Conservation (phyloP, 2,329 filamentous ascomycete genomes). For the Curvularia hawaiiensis region DNA sequence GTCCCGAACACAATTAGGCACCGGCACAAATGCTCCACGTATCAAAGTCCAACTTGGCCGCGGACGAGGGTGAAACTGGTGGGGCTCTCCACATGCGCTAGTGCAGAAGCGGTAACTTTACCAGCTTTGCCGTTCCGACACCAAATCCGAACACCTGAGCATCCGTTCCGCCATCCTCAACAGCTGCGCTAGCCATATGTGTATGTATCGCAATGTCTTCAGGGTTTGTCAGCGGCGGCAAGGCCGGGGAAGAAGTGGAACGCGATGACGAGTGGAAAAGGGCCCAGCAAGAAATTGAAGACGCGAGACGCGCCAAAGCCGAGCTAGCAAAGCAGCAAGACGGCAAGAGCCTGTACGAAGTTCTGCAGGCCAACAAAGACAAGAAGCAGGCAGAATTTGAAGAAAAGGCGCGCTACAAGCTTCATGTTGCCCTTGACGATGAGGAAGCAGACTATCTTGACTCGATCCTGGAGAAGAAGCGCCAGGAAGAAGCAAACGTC, state of each 20-base stretch:
- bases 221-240: slow-evolving; percentile 60
- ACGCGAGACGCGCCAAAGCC: slow-evolving; percentile 61
- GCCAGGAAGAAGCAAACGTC: slow-evolving; percentile 61
- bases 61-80: slow-evolving; percentile 11
- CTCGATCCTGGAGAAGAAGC: slow-evolving; percentile 61
- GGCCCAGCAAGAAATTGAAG: slow-evolving; percentile 69
- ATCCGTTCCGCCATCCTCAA: slow-evolving; percentile 8
- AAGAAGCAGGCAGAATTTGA: slow-evolving; percentile 86
- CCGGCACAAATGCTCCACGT: slow-evolving; percentile 16
- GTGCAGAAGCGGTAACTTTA: slow-evolving; percentile 14
- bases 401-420: slow-evolving; percentile 70
- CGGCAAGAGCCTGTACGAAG: slow-evolving; percentile 72
- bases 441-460: slow-evolving; percentile 79
- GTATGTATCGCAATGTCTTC: slow-evolving; percentile 47
- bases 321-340: slow-evolving; percentile 56
- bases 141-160: neutral
- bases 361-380: slow-evolving; percentile 82
- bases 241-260: slow-evolving; percentile 48
- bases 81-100: slow-evolving; percentile 12
- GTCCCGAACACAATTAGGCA: slow-evolving; percentile 12
- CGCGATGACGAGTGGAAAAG: slow-evolving; percentile 66
- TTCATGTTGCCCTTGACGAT: slow-evolving; percentile 80
- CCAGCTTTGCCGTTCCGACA: slow-evolving; percentile 12
- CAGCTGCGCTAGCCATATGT: slow-evolving; percentile 19
- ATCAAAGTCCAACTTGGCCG: slow-evolving; percentile 14